Base-by-base conservation (phyloP, 208 protist species). In the Naegleria lovaniensis region DNA sequence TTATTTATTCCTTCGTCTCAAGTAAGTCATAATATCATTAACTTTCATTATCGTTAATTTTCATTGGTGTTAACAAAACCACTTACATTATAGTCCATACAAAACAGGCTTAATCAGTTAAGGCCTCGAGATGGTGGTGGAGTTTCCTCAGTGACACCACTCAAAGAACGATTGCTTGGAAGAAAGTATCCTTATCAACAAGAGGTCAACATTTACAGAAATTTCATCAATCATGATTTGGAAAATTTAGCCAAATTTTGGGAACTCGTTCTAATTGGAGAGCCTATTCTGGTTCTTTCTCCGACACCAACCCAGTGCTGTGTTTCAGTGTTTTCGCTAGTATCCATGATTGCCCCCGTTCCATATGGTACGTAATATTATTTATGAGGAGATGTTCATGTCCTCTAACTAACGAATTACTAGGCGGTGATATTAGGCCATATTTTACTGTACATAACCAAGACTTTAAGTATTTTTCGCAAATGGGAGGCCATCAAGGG, bases 371-470 rank as follows among this genome's bases (percentile, higher is more conserved):
- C 22, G 13, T 75, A 75, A 75, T 22, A 22, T 75, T 75, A 75
- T 29, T 75, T 75, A 29, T 75, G 58, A 75, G 13, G 22, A 75
- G 16, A 22, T 29, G 13, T 29, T 29, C 22, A 75, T 13, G 22
- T 85, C 13, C 6, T 29, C 25, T 85, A 41, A n/a, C n/a, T n/a
- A n/a, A n/a, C n/a, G n/a, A 48, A 48, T n/a, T n/a, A n/a, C n/a
- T n/a, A n/a, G n/a, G 9, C 16, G 88, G 88, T 51, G 76, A 85
- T 67, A 29, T 39, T 11, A 90, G 88, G 33, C 88, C 88, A 52
- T 90, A 90, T 36, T 55, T 85, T 48, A 90, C 88, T 52, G 76
- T 90, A 43, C 88, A 90, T 36, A 85, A 90, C 33, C 39, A 5
- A 25, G 88, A 90, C 6, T 90, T 90, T 52, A 90, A 67, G 29